These are phyloP conservation scores for Echinochloa phyllopogon DNA, from an alignment of 176 grass and related monocot genomes.

Conservation along the genomic window DNA sequence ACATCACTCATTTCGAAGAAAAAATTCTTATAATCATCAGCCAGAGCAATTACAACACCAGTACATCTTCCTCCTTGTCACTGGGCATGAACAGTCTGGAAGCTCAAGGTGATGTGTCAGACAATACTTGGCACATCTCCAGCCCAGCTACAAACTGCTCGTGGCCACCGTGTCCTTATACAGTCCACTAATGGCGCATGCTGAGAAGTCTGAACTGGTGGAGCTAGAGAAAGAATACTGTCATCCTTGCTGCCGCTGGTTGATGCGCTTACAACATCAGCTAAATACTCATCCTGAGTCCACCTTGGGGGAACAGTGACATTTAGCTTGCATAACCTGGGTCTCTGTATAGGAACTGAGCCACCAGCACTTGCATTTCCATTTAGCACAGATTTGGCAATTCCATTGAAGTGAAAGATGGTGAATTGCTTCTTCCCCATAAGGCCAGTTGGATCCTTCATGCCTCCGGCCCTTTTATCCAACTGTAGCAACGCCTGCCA, in stretches of 20 bases:
- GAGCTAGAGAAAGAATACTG: conserved; percentile 60
- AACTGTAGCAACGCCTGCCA: conserved; percentile 89
- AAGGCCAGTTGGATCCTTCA: conserved; percentile 91
- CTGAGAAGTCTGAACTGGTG: conserved; percentile 68
- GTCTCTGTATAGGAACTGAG: conserved; percentile 77
- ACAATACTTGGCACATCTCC: conserved; percentile 98
- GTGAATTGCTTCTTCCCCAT: conserved; percentile 97
- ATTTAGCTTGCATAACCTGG: conserved; percentile 86
- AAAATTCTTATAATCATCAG: conserved; percentile 41
- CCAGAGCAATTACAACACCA: conserved; percentile 53
- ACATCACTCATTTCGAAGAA: conserved; percentile 33
- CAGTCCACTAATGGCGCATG: conserved; percentile 96
- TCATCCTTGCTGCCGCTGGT: conserved; percentile 58
- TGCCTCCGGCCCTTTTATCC: conserved; percentile 83
- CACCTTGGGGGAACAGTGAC: conserved; percentile 89
- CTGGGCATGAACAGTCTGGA: conserved; percentile 25
- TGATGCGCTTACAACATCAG: conserved; percentile 68
- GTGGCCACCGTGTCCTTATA: conserved; percentile 87
- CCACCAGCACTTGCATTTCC: conserved; percentile 51
- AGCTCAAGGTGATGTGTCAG: conserved; percentile 44
- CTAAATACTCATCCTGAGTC: conserved; percentile 91
- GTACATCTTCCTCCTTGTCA: conserved; percentile 33
- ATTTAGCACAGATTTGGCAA: conserved; percentile 90
- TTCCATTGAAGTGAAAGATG: conserved; percentile 99
- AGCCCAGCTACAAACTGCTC: conserved; percentile 81